Evolutionary conservation across 768 basidiomycete genomes (phyloP).

Genomic region (Filobasidium wieringae): DNA sequence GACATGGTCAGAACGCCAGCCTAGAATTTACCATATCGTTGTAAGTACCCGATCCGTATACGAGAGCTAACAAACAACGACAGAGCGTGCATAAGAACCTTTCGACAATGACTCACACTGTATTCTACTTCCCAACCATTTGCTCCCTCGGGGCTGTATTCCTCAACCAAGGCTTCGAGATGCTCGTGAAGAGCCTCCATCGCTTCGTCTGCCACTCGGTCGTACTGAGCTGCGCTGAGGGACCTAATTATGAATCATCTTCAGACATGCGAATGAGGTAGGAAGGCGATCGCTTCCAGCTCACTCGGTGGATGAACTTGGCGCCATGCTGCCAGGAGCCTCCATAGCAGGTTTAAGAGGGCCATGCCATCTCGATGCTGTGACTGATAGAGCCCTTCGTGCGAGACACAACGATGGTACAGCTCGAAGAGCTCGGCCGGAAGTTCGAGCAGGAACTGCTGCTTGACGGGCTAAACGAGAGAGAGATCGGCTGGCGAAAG

Average conservation of each 20-base stretch:
- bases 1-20: constrained; percentile 34
- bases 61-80: background rate
- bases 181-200: constrained; percentile 34
- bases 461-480: background rate
- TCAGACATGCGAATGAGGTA: background rate
- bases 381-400: background rate
- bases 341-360: constrained; percentile 1
- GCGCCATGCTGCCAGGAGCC: constrained; percentile 1
- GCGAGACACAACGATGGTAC: background rate
- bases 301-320: background rate
- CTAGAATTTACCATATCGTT: constrained; percentile 13
- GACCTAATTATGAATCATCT: constrained; percentile 5
- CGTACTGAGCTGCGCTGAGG: constrained; percentile 25
- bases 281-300: background rate
- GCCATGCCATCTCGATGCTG: background rate
- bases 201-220: constrained; percentile 24
- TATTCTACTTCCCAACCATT: constrained; percentile 37
- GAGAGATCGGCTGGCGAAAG: background rate
- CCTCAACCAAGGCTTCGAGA: constrained; percentile 29
- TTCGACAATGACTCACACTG: constrained; percentile 22
- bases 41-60: background rate
- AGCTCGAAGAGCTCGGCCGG: background rate
- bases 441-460: background rate
- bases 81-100: background rate
- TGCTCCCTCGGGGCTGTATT: constrained; percentile 19